These are phyloP conservation scores for Solidago caesia DNA, from an alignment of 129 eudicot genomes.

Conservation along the genomic window DNA sequence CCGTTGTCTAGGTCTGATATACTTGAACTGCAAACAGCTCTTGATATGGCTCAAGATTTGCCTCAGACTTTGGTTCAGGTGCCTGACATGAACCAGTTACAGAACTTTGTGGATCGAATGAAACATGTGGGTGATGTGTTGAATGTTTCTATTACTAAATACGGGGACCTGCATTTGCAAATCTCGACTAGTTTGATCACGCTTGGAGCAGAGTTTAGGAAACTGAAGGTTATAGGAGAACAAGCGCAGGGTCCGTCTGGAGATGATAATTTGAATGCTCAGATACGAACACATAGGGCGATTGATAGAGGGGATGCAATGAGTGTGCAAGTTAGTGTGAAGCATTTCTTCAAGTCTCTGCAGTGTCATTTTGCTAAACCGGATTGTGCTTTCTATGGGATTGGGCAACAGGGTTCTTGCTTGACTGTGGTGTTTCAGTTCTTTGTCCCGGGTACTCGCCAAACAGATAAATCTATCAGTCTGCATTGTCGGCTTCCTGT, in stretches of 20 bases:
- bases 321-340: conserved; percentile 85
- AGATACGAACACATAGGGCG: conserved; percentile 56
- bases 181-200: conserved; percentile 71
- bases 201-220: conserved; percentile 80
- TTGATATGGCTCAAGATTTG: conserved; percentile 71
- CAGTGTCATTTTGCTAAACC: conserved; percentile 89
- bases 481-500: conserved; percentile 96
- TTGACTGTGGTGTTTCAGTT: conserved; percentile 87
- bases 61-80: conserved; percentile 74
- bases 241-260: conserved; percentile 45
- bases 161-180: conserved; percentile 77
- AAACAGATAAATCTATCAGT: conserved; percentile 83
- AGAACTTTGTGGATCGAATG: conserved; percentile 80
- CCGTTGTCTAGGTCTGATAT: conserved; percentile 81
- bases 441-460: conserved; percentile 78
- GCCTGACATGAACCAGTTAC: conserved; percentile 64
- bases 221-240: conserved; percentile 74
- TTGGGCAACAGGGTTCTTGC: conserved; percentile 72
- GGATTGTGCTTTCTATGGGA: conserved; percentile 89
- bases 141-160: conserved; percentile 58
- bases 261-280: conserved; percentile 56
- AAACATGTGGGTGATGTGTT: conserved; percentile 85
- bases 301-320: conserved; percentile 65
- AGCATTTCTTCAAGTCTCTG: conserved; percentile 82
- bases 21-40: conserved; percentile 69